phyloP scores from a whole-genome alignment of 1,284 basidiomycete genomes.

The Retiboletus flavoniger region DNA sequence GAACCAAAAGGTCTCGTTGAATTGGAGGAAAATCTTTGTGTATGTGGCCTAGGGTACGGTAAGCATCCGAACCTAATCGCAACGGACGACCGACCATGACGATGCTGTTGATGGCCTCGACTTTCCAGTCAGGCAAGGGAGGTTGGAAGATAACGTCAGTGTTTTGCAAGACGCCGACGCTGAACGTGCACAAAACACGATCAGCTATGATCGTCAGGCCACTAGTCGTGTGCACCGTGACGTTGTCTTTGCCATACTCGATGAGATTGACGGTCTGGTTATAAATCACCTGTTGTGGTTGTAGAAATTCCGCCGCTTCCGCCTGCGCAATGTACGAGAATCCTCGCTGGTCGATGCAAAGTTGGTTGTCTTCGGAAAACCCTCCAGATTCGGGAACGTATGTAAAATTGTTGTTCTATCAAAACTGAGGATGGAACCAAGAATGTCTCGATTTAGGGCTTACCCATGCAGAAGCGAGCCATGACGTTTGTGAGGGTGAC shows the following conservation, averaged over 20 bases:
- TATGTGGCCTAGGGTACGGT: constrained; percentile 47
- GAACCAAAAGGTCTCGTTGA: constrained; percentile 68
- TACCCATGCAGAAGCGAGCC: constrained; percentile 62
- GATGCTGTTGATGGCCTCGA: constrained; percentile 64
- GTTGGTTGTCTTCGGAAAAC: constrained; percentile 56
- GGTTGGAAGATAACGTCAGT: constrained; percentile 59
- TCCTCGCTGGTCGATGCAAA: constrained; percentile 62
- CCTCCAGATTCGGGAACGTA: constrained; percentile 53
- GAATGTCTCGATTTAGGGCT: constrained; percentile 7
- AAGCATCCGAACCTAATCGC: not conserved
- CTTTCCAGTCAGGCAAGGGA: constrained; percentile 59
- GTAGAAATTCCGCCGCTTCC: constrained; percentile 54
- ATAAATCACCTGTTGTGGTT: constrained; percentile 46
- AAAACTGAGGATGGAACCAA: constrained; percentile 9
- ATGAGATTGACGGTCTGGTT: constrained; percentile 55
- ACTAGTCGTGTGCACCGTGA: constrained; percentile 46
- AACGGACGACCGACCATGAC: constrained; percentile 48
- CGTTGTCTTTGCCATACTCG: constrained; percentile 44
- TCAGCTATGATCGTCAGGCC: constrained; percentile 48
- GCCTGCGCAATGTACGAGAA: constrained; percentile 55
- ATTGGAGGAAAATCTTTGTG: constrained; percentile 71
- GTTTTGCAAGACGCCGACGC: constrained; percentile 61
- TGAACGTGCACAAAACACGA: constrained; percentile 63
- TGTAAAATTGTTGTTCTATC: constrained; percentile 64
- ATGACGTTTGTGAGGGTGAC: constrained; percentile 60